Conservation (phyloP, 2,329 filamentous ascomycete genomes). For the Didymella segeticola region DNA sequence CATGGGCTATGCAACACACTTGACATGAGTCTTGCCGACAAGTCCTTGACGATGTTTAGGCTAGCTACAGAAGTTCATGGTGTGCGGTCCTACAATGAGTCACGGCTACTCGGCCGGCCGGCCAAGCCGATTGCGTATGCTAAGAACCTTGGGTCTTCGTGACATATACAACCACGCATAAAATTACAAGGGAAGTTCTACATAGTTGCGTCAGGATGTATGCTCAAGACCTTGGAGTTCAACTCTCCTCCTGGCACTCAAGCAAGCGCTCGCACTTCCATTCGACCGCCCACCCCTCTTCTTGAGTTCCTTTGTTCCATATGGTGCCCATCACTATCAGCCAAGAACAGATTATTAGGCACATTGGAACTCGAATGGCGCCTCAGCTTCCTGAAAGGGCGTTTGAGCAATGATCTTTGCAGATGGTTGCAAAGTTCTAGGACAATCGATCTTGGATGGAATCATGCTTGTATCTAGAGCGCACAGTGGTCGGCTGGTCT, state of each 20-base stretch:
- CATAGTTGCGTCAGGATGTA: not conserved
- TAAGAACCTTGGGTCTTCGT: conserved; percentile 6
- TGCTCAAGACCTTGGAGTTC: not conserved
- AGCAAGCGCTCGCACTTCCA: not conserved
- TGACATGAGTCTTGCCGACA: no score
- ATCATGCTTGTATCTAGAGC: no score
- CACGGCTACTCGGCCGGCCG: conserved; percentile 1
- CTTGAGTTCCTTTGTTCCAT: not conserved
- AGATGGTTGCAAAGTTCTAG: not conserved
- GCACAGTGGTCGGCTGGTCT: no score
- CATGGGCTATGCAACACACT: no score
- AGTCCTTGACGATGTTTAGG: no score
- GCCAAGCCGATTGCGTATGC: conserved; percentile 17
- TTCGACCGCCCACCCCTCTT: not conserved
- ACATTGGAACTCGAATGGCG: not conserved
- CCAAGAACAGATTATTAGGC: not conserved
- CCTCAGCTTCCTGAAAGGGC: not conserved
- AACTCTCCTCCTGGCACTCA: not conserved
- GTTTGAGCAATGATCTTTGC: not conserved
- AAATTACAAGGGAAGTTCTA: not conserved
- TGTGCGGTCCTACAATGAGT: not conserved
- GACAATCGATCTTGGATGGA: no score
- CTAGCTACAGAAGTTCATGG: not conserved
- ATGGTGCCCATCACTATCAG: not conserved
- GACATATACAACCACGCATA: not conserved